Conservation (phyloP, 1,284 basidiomycete genomes). For the Mycosarcoma mackinlayi region DNA sequence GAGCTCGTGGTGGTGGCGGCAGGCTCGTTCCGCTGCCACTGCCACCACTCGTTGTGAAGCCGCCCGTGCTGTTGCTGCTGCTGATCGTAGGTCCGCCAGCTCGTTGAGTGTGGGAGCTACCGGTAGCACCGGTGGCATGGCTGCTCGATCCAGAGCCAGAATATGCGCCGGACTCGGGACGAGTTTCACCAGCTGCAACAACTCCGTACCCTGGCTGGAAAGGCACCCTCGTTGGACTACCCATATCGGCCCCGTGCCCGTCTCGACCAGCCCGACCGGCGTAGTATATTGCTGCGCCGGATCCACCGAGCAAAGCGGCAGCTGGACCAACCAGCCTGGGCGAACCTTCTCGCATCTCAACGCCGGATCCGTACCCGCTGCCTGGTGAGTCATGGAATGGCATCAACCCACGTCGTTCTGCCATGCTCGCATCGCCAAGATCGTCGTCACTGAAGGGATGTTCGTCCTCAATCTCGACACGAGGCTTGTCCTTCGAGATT, state of each 20-base stretch:
- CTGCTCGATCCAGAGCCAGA: slow-evolving; percentile 17
- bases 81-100: slow-evolving; percentile 11
- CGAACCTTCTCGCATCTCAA: slow-evolving; percentile 24
- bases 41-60: slow-evolving; percentile 29
- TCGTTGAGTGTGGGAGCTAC: slow-evolving; percentile 13
- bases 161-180: slow-evolving; percentile 16
- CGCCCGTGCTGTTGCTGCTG: slow-evolving; percentile 53
- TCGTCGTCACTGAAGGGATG: slow-evolving; percentile 34
- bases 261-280: slow-evolving; percentile 3
- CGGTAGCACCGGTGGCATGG: slow-evolving; percentile 4
- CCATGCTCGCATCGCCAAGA: slow-evolving; percentile 26
- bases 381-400: slow-evolving; percentile 12
- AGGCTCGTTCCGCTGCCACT: slow-evolving; percentile 36
- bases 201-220: slow-evolving; percentile 1
- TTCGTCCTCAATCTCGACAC: slow-evolving; percentile 39
- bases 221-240: slow-evolving; percentile 8
- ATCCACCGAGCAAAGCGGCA: slow-evolving; percentile 13
- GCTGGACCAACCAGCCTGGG: slow-evolving; percentile 6
- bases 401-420: slow-evolving; percentile 47
- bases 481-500: slow-evolving; percentile 1
- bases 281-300: slow-evolving; percentile 2
- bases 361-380: slow-evolving; percentile 16
- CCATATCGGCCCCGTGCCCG: background rate
- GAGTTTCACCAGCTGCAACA: background rate
- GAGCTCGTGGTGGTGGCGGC: slow-evolving; percentile 42